A percentile compares a stretch with the other conserved stretches of the same genome.
Conservation (phyloP, 2,329 filamentous ascomycete genomes). For the Verticillium nonalfalfae region DNA sequence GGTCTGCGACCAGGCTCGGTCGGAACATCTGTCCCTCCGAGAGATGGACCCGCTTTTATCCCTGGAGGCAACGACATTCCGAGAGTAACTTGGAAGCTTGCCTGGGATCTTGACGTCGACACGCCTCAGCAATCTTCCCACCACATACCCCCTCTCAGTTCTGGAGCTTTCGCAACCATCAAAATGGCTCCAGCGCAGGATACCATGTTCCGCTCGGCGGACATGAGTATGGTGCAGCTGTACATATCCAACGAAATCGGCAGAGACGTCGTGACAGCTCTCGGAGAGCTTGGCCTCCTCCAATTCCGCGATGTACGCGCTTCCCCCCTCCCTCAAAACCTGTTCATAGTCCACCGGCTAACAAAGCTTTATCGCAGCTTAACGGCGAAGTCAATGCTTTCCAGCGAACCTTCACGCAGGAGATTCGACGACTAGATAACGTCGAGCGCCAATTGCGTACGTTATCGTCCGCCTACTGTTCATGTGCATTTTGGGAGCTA, state of each 20-base stretch:
- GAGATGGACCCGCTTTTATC: neutral
- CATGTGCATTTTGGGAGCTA: conserved; percentile 14
- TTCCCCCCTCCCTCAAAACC: conserved; percentile 5
- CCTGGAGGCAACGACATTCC: conserved; percentile 13
- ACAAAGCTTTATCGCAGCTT: conserved; percentile 50
- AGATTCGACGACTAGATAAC: conserved; percentile 96
- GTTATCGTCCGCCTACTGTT: conserved; percentile 26
- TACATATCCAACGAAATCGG: conserved; percentile 99
- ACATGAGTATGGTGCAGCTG: conserved; percentile 99
- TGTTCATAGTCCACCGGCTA: neutral
- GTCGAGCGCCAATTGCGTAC: conserved; percentile 93
- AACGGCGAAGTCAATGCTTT: conserved; percentile 92
- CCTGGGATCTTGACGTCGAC: conserved; percentile 6
- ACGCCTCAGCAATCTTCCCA: conserved; percentile 9
- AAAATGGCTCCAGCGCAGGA: conserved; percentile 66
- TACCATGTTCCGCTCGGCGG: conserved; percentile 98
- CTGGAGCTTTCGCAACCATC: conserved; percentile 16
- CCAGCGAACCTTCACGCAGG: conserved; percentile 94
- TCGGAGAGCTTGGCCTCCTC: conserved; percentile 92
- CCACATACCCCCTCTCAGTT: conserved; percentile 2
- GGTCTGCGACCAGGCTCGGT: neutral
- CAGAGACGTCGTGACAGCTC: conserved; percentile 90
- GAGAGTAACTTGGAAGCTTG: conserved; percentile 11
- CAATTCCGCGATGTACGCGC: conserved; percentile 89
- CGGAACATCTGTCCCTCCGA: neutral